Conservation (phyloP, 768 basidiomycete species). For the Serendipita indica region DNA sequence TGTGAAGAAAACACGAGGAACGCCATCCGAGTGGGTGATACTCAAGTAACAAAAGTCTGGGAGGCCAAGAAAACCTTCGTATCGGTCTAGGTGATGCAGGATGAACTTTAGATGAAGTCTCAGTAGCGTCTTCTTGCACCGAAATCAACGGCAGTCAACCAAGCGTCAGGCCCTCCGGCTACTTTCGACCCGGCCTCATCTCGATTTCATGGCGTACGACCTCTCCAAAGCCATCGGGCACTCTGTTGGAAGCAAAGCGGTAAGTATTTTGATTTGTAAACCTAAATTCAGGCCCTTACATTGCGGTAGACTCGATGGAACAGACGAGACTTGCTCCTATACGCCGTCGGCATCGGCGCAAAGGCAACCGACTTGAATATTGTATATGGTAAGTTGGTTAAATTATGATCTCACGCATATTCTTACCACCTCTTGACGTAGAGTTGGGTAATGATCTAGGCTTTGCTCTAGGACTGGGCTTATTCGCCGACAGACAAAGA, state of each 20-base stretch:
- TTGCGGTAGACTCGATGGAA: constrained; percentile 38
- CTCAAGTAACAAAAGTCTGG: too few species aligned
- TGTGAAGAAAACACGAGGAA: too few species aligned
- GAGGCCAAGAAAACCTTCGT: too few species aligned
- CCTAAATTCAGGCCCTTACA: background rate
- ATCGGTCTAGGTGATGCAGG: too few species aligned
- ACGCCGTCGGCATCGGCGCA: constrained; percentile 69
- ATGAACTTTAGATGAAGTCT: too few species aligned
- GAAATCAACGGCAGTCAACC: too few species aligned
- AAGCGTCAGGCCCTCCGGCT: background rate
- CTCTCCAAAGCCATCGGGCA: constrained; percentile 54
- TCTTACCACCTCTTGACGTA: too few species aligned
- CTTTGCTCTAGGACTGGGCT: background rate
- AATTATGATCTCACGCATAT: background rate
- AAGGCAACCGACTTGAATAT: constrained; percentile 55
- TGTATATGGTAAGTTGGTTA: constrained; percentile 50
- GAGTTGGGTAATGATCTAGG: constrained; percentile 19
- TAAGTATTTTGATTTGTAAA: constrained; percentile 18
- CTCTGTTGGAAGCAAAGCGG: constrained; percentile 36
- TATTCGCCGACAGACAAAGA: constrained; percentile 33
- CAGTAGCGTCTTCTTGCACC: too few species aligned
- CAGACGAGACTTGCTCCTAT: constrained; percentile 64
- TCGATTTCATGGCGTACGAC: constrained; percentile 34
- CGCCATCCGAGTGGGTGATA: too few species aligned
- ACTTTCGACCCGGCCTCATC: background rate